Base-by-base conservation (phyloP, 2,329 filamentous ascomycete genomes). In the Pseudodiploospora longispora region DNA sequence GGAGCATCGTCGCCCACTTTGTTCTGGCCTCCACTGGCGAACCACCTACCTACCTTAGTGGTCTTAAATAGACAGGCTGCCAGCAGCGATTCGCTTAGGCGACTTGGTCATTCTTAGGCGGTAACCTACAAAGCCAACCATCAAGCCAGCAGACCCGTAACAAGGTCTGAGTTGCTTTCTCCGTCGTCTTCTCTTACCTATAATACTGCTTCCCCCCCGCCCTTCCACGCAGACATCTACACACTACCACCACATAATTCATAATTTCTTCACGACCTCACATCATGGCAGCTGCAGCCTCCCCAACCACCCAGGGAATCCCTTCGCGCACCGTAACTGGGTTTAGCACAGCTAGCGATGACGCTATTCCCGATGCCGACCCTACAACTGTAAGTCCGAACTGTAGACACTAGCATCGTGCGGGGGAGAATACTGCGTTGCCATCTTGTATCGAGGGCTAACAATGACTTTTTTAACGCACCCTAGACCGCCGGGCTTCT, bases 401-500 rank as follows among this genome's bases (percentile, higher is more conserved):
- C 19, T 19, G 19, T 19, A 19, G 19, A 19, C 19, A 19, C 28
- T 30, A 43, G 35, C 34, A 36, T 9, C 8, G 32, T 31, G n/a
- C 34, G 28, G 10, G 28, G 6, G 7, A 32, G 32, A 10, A 32
- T 8, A 38, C 27, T 35, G 10, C 34, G 30, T 53, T 57, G 38
- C 54, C 19, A 2, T 19, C 3, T 19, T 19, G 19, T 19, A 19
- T 19, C 19, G 19, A 19, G 3, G 19, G 19, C 19, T 19, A 19
- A 19, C 19, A 19, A 19, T 19, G 19, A 3, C 19, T 19, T 39
- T 19, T 3, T 35, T 9, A 10, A 29, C 12, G 41, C 27, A 27
- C 42, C 36, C 19, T 52, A 87, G 83, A 86, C 85, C 27, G 81
- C 83, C n/a, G 82, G 78, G 35, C 76, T 97, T 40, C 83, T 98